phyloP scores from a whole-genome alignment of 306 rosid genomes.

The Medicago arabica region DNA sequence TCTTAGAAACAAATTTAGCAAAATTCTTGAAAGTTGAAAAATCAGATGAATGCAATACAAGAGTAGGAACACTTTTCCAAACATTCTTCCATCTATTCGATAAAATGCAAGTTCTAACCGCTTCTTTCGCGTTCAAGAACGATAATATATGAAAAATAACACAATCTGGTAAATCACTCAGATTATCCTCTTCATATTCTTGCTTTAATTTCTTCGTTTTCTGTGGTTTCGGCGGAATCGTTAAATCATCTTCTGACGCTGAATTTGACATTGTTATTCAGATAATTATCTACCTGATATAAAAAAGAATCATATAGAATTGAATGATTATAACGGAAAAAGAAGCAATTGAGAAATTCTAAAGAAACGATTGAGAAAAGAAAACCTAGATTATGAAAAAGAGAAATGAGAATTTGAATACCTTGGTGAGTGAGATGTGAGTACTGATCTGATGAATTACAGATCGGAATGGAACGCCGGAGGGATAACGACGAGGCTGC shows the following conservation, averaged over 20 bases:
- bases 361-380: not conserved
- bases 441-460: not conserved
- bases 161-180: conserved; percentile 40
- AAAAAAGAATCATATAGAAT: not conserved
- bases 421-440: not conserved
- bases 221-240: not conserved
- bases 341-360: not conserved
- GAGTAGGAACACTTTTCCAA: conserved; percentile 32
- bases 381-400: not conserved
- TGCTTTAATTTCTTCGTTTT: not conserved
- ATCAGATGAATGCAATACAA: conserved; percentile 18
- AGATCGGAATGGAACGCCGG: not conserved
- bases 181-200: conserved; percentile 19
- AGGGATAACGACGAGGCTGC: not conserved
- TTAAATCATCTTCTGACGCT: not conserved
- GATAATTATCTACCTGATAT: not conserved
- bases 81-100: conserved; percentile 28
- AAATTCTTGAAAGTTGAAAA: conserved; percentile 19
- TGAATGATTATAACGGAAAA: not conserved
- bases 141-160: conserved; percentile 36
- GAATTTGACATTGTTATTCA: conserved; percentile 3
- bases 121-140: conserved; percentile 34
- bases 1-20: conserved; percentile 32
- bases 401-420: not conserved
- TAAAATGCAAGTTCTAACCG: conserved; percentile 36